Evolutionary conservation across 176 grass and related monocot genomes (phyloP).

Genomic region (Oryza longistaminata): DNA sequence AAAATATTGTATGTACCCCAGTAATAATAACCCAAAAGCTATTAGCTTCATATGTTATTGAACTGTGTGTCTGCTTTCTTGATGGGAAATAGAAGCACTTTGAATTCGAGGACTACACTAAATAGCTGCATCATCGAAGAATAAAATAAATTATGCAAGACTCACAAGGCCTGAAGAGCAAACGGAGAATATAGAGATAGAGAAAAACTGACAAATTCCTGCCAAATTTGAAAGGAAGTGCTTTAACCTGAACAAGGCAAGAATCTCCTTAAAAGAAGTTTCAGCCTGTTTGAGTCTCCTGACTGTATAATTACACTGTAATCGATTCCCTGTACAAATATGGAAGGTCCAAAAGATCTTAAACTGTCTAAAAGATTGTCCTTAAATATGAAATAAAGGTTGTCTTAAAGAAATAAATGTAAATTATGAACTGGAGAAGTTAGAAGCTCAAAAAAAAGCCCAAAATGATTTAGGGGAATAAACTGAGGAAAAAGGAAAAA

Average conservation of each 20-base stretch:
- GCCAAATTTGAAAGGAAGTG: neutral
- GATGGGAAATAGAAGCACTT: neutral
- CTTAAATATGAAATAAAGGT: slow-evolving; percentile 9
- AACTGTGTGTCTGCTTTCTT: too few species aligned
- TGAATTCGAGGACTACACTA: neutral
- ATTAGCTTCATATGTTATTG: slow-evolving; percentile 57
- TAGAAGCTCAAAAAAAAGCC: neutral
- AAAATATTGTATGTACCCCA: slow-evolving; percentile 40
- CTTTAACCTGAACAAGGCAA: neutral
- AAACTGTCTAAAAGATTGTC: neutral
- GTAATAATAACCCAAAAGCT: slow-evolving; percentile 42
- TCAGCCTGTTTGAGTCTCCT: neutral
- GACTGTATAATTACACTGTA: neutral
- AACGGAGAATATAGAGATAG: slow-evolving; percentile 12
- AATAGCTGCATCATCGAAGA: slow-evolving; percentile 1
- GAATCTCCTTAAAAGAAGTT: neutral
- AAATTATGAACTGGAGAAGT: neutral
- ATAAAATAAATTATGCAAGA: slow-evolving; percentile 16
- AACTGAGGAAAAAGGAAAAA: neutral
- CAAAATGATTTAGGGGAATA: neutral
- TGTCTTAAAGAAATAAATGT: neutral
- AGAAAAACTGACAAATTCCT: neutral
- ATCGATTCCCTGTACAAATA: neutral
- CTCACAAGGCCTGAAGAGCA: slow-evolving; percentile 1
- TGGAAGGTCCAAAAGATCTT: neutral